These are phyloP conservation scores for Globisporangium heterothallicum DNA, from an alignment of 352 stramenopile species.

Conservation along the genomic window DNA sequence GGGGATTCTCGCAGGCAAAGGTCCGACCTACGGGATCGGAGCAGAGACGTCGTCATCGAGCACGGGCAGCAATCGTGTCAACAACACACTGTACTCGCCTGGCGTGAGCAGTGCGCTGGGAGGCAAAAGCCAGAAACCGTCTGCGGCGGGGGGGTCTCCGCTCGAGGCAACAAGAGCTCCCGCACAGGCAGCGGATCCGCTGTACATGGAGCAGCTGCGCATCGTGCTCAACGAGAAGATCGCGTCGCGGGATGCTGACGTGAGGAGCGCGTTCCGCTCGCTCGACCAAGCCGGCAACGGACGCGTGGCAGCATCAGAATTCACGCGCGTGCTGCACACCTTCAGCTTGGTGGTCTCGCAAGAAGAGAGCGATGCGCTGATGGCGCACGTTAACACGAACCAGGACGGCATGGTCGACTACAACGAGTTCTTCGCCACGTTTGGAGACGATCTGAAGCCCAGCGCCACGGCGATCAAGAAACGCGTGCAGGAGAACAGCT, in stretches of 20 bases:
- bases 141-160: conserved; percentile 2
- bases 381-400: conserved; percentile 31
- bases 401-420: conserved; percentile 47
- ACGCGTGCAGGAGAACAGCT: conserved; percentile 53
- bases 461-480: conserved; percentile 22
- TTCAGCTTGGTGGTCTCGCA: conserved; percentile 39
- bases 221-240: conserved; percentile 60
- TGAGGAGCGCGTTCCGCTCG: conserved; percentile 40
- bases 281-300: conserved; percentile 44
- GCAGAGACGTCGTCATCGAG: too few species aligned
- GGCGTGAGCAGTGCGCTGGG: conserved; percentile 34
- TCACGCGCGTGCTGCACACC: conserved; percentile 43
- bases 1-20: conserved; percentile 14
- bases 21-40: conserved; percentile 13
- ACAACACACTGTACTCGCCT: conserved; percentile 48
- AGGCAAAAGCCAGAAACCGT: conserved; percentile 10
- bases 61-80: conserved; percentile 16
- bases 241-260: conserved; percentile 29
- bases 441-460: conserved; percentile 45
- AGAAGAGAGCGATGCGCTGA: conserved; percentile 30
- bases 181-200: conserved; percentile 17
- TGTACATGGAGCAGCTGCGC: conserved; percentile 54
- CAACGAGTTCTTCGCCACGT: conserved; percentile 53
- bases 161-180: neutral
- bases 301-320: conserved; percentile 31